Evolutionary conservation across 352 stramenopile species (phyloP).

Genomic region (Thalassiosira livingstoniorum): DNA sequence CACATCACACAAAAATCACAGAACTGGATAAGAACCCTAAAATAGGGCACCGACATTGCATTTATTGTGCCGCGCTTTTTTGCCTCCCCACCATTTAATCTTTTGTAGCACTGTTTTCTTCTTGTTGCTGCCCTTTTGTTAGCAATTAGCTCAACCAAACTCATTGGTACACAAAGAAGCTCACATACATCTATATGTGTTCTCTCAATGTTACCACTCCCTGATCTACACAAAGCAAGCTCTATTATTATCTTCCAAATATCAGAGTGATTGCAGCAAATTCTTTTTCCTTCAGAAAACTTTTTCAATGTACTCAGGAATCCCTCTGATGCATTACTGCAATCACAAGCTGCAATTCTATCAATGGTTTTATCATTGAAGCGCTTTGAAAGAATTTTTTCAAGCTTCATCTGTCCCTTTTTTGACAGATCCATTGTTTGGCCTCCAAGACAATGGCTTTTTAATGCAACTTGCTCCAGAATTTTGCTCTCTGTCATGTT

Average conservation of each 20-base stretch:
- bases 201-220: not conserved
- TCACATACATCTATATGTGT: not conserved
- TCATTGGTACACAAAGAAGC: slow-evolving; percentile 1
- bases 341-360: slow-evolving; percentile 6
- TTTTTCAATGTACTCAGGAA: slow-evolving; percentile 13
- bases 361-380: slow-evolving; percentile 23
- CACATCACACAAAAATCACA: too few species aligned
- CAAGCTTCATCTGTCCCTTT: not conserved
- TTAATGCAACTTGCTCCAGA: not conserved
- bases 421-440: slow-evolving; percentile 14
- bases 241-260: not conserved
- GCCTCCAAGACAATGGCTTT: not conserved
- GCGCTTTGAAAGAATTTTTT: not conserved
- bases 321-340: slow-evolving; percentile 26
- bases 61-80: slow-evolving; percentile 1
- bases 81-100: not conserved
- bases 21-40: too few species aligned
- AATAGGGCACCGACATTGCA: too few species aligned
- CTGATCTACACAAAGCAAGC: not conserved
- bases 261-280: slow-evolving; percentile 7
- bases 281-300: slow-evolving; percentile 16
- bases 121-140: not conserved
- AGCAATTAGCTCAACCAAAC: not conserved
- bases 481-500: not conserved
- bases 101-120: not conserved